phyloP scores from a whole-genome alignment of 2,329 filamentous ascomycete species.

The Orbilia ellipsospora region DNA sequence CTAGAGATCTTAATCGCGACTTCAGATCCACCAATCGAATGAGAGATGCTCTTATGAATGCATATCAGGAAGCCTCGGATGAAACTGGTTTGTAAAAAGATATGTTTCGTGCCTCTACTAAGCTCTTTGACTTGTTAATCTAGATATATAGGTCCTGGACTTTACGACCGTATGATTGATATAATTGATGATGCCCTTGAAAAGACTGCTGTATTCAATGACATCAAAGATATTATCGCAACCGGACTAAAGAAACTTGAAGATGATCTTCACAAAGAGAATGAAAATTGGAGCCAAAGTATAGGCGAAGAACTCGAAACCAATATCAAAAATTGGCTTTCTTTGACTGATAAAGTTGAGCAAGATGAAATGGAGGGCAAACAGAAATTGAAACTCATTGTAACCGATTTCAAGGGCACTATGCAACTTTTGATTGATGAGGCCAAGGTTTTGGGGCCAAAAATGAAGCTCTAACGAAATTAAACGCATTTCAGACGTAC shows the following conservation, averaged over 20 bases:
- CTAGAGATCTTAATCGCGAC: slow-evolving; percentile 29
- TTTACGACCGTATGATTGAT: slow-evolving; percentile 32
- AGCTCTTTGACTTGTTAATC: background rate
- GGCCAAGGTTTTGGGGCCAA: background rate
- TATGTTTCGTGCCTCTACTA: background rate
- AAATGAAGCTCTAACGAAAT: background rate
- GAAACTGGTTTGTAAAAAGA: slow-evolving; percentile 8
- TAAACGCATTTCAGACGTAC: too few species aligned
- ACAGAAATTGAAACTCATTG: slow-evolving; percentile 29
- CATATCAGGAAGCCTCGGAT: background rate
- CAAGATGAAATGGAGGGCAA: slow-evolving; percentile 25
- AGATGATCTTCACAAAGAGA: slow-evolving; percentile 6
- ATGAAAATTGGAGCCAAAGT: slow-evolving; percentile 18
- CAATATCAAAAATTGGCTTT: slow-evolving; percentile 42
- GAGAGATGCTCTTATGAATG: background rate
- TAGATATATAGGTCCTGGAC: slow-evolving; percentile 8
- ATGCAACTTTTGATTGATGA: slow-evolving; percentile 15
- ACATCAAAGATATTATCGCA: slow-evolving; percentile 10
- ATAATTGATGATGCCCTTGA: slow-evolving; percentile 10
- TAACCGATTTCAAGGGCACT: background rate
- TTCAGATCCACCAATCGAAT: slow-evolving; percentile 14
- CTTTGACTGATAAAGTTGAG: slow-evolving; percentile 22
- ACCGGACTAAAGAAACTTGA: slow-evolving; percentile 6
- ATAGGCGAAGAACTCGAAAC: slow-evolving; percentile 42
- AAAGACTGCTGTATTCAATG: slow-evolving; percentile 1